Evolutionary conservation across 2,329 filamentous ascomycete species (phyloP), one percentile per base, ranked within the genome.

Genomic region (Fusarium kyushuense): DNA sequence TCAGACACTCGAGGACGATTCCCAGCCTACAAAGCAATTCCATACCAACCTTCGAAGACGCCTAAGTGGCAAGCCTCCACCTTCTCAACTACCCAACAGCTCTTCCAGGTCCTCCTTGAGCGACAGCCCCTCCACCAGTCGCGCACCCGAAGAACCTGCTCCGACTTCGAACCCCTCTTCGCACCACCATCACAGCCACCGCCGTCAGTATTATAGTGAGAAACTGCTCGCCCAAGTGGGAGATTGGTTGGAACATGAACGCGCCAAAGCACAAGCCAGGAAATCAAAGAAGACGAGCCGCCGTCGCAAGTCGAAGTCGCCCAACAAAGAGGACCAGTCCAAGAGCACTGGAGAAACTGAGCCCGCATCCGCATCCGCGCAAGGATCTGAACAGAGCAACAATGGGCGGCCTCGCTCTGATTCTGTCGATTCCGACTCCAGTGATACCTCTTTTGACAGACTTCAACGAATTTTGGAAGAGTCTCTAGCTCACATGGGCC

Each of bases 201-300:
- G 74, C 19, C 76, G 77, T 30, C 77, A 78, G 54, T 80, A 83
- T 56, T 78, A 82, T 49, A 83, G 83, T 53, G 83, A 89, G 70
- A 86, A 84, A 67, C 79, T 96, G 10, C 80, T 96, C 29, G 84
- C 89, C 21, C 92, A 96, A 75, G 89, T 97, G 16, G 85, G 87
- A 27, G 89, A 92, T 69, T 98, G 95, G 95, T 81, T 97, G 38
- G 89, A 94, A 71, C 87, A 90, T 49, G 94, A 97, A 79, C 91
- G 90, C 75, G 80, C 84, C 32, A 88, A 89, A 71, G 84, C 86
- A 38, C 79, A 83, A 12, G 84, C 84, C 51, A 88, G 84, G 74
- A 84, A 75, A 70, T 63, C 54, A 4, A 83, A 73, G 62, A 73
- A 71, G 52, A 61, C 82, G 29, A 64, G 82, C 36, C 81, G 69